Evolutionary conservation across 2,329 filamentous ascomycete genomes (phyloP), one percentile per base, ranked within the genome.

Genomic region (Clonostachys byssicola): DNA sequence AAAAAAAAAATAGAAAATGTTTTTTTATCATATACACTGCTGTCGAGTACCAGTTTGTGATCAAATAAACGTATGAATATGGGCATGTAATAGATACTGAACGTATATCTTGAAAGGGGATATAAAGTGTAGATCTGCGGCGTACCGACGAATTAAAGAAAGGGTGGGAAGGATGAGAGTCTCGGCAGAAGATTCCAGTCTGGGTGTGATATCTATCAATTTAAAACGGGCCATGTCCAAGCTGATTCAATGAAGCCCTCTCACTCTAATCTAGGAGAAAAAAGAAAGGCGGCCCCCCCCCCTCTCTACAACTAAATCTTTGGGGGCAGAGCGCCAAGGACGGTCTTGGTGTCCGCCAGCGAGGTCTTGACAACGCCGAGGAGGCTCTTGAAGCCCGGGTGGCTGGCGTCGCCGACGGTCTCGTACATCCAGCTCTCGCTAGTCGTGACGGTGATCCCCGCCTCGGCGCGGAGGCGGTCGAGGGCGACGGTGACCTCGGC

Each of bases 391-490:
- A 96, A 96, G 67, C 85, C 82, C 1, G 75, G 68, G 57, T 85
- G 81, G 12, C 70, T 75, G 7, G 92, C 89, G 70, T 96, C 92
- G 16, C 89, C 89, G 72, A 96, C 79, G 58, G 83, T 83, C 73
- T 97, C 92, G 69, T 95, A 97, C 61, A 96, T 70, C 70, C 88
- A 86, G 66, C 88, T 88, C 80, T 97, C 92, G 65, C 88, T 94
- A 20, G 86, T 90, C 16, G 91, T 96, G 34, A 97, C 83, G 5
- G 81, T 71, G 35, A 85, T 88, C 1, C 92, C 92, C 2, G 54
- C 56, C 54, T 86, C 90, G 54, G 78, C 75, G 55, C 89, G 74
- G 69, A 97, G 63, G 51, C 92, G 70, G 18, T 81, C 85, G 50
- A 97, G 71, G 42, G 92, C 92, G 54, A 97, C 71, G 2, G 78